Conservation (phyloP, 305 asterid genomes). For the Fraxinus latifolia region DNA sequence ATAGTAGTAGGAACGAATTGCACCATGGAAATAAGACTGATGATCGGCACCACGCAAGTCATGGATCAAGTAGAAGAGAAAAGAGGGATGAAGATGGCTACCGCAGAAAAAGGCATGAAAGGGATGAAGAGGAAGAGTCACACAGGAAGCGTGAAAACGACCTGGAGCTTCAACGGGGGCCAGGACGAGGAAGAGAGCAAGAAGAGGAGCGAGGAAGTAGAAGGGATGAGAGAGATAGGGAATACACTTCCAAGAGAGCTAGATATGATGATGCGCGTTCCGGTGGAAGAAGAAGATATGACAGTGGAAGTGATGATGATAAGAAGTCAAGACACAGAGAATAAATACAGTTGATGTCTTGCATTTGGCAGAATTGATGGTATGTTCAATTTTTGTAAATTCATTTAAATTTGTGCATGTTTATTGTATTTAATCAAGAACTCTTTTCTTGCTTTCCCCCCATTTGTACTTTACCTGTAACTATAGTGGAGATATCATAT, state of each 20-base stretch:
- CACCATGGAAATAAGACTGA: conserved; percentile 31
- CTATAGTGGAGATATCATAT: neutral
- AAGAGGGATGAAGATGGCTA: conserved; percentile 41
- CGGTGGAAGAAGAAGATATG: conserved; percentile 43
- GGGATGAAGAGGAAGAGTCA: conserved; percentile 38
- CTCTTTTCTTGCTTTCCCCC: neutral
- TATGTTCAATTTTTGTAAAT: conserved; percentile 18
- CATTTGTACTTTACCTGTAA: neutral
- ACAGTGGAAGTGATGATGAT: conserved; percentile 51
- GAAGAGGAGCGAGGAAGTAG: conserved; percentile 40
- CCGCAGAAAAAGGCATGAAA: conserved; percentile 45
- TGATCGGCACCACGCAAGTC: conserved; percentile 32
- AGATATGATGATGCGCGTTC: conserved; percentile 56
- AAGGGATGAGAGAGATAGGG: conserved; percentile 45
- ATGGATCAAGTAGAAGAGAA: conserved; percentile 43
- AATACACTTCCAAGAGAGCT: conserved; percentile 46
- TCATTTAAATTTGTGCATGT: neutral
- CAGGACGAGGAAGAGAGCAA: conserved; percentile 29
- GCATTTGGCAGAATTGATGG: conserved; percentile 20
- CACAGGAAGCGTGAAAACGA: conserved; percentile 35
- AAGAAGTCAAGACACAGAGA: conserved; percentile 41
- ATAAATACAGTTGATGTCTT: conserved; percentile 7
- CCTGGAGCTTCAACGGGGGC: conserved; percentile 28
- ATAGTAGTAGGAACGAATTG: conserved; percentile 28
- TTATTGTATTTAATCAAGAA: neutral